phyloP scores from a whole-genome alignment of 2,329 filamentous ascomycete species.

The Botrytis aclada region DNA sequence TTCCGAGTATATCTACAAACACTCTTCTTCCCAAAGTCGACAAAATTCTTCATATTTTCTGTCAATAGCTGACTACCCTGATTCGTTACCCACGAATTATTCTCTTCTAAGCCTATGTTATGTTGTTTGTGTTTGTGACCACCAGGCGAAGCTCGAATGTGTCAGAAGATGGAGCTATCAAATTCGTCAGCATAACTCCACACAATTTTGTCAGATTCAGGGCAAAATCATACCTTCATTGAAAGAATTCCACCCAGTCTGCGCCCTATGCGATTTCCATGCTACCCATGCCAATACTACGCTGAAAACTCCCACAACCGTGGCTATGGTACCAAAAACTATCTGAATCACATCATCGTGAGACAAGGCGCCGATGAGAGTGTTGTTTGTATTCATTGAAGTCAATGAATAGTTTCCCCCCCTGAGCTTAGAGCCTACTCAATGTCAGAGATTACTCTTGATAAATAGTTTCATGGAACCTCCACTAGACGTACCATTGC shows the following conservation, averaged over 20 bases:
- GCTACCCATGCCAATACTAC: background rate
- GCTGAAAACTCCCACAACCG: background rate
- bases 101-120: background rate
- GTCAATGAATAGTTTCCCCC: background rate
- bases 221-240: background rate
- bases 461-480: background rate
- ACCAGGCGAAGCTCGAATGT: background rate
- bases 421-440: background rate
- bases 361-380: background rate
- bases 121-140: background rate
- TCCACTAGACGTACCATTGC: background rate
- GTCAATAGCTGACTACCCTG: background rate
- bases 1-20: background rate
- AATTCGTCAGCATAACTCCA: background rate
- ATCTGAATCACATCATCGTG: conserved; percentile 3
- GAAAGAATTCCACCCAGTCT: background rate
- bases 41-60: background rate
- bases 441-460: background rate
- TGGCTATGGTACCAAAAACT: background rate
- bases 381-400: background rate
- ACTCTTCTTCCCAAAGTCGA: background rate
- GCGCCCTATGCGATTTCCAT: background rate
- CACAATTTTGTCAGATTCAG: background rate
- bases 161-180: background rate
- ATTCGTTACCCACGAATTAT: background rate